Evolutionary conservation across 2,329 filamentous ascomycete species (phyloP).

Genomic region (Neonectria faginata): DNA sequence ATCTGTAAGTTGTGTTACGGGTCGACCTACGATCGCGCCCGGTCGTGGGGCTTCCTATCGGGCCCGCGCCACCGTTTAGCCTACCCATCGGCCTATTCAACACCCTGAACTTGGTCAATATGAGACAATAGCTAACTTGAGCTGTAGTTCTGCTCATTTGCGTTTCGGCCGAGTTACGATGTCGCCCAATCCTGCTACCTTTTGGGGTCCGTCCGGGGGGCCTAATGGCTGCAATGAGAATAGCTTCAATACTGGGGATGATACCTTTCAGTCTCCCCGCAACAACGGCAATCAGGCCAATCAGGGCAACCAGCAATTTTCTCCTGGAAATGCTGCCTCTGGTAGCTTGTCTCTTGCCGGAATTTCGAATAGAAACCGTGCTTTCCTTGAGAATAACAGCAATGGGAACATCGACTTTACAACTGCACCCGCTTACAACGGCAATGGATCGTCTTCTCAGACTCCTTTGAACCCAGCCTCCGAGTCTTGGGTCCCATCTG

Average conservation of each 20-base stretch:
- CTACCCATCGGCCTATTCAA: background rate
- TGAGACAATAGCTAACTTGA: slow-evolving; percentile 7
- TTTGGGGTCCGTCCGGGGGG: slow-evolving; percentile 8
- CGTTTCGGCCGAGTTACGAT: slow-evolving; percentile 5
- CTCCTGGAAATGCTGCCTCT: background rate
- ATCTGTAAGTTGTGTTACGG: slow-evolving; percentile 26
- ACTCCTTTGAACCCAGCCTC: slow-evolving; percentile 17
- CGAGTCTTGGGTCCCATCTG: slow-evolving; percentile 41
- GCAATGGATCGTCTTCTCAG: background rate
- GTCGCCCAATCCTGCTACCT: slow-evolving; percentile 2
- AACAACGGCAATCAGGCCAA: background rate
- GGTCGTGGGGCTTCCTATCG: background rate
- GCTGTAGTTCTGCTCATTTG: background rate
- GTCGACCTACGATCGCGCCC: background rate
- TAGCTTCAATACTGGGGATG: slow-evolving; percentile 5
- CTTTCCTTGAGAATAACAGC: background rate
- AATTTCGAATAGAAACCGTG: background rate
- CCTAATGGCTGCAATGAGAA: background rate
- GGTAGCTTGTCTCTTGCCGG: background rate
- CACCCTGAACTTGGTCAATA: background rate
- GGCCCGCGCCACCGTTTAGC: background rate
- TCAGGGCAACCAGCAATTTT: background rate
- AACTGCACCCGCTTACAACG: background rate
- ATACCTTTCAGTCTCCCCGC: background rate
- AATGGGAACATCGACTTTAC: background rate